Evolutionary conservation across 2,329 filamentous ascomycete species (phyloP).

Genomic region (Cercospora janseana): DNA sequence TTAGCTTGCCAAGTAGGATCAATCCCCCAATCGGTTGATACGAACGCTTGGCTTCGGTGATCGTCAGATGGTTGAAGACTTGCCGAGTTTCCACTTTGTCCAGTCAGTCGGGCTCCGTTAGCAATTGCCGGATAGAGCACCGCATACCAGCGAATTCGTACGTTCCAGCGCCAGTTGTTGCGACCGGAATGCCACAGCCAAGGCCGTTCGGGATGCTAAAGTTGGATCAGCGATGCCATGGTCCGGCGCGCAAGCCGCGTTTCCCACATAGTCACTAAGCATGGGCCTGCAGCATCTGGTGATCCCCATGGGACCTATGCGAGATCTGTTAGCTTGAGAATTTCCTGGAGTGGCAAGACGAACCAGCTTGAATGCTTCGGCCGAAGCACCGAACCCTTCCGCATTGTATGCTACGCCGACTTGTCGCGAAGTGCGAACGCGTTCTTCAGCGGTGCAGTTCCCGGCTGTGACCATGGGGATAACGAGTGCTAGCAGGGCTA

Average conservation of each 20-base stretch:
- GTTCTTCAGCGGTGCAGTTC: slow-evolving; percentile 9
- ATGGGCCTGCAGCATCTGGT: slow-evolving; percentile 17
- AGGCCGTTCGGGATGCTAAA: slow-evolving; percentile 20
- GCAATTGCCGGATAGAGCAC: background rate
- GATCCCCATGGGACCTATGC: slow-evolving; percentile 19
- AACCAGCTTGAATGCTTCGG: slow-evolving; percentile 8
- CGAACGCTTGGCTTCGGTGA: slow-evolving; percentile 6
- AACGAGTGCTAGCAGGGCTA: background rate
- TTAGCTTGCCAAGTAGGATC: too few relatives aligned
- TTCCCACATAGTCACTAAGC: slow-evolving; percentile 14
- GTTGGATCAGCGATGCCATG: background rate
- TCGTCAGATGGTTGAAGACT: slow-evolving; percentile 18
- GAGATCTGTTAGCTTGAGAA: background rate
- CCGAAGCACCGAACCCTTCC: slow-evolving; percentile 7
- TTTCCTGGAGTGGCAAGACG: background rate
- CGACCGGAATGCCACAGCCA: slow-evolving; percentile 18
- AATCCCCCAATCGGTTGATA: too few relatives aligned
- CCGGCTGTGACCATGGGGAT: background rate
- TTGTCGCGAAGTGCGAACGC: background rate
- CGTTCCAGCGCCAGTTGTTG: slow-evolving; percentile 22
- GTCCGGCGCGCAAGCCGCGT: background rate
- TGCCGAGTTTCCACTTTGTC: slow-evolving; percentile 18
- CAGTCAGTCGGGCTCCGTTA: background rate
- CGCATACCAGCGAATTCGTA: slow-evolving; percentile 17
- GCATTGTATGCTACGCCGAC: slow-evolving; percentile 18